These are phyloP conservation scores for Xylariaceae sp. DNA, from an alignment of 2,329 filamentous ascomycete species.

Conservation along the genomic window DNA sequence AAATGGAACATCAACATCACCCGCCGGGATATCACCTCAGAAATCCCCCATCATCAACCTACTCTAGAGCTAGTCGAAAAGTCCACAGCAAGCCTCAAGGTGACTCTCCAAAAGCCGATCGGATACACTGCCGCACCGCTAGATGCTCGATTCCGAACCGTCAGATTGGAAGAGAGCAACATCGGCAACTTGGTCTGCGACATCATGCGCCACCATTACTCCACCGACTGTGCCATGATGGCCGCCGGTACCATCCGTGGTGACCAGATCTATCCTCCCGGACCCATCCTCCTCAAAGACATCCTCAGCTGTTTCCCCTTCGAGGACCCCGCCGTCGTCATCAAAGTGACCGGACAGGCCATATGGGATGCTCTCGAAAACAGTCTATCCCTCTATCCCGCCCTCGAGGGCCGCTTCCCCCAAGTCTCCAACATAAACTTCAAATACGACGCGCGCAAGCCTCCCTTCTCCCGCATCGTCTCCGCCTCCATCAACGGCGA, in stretches of 20 bases:
- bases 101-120: conserved; percentile 74
- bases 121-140: conserved; percentile 78
- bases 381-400: conserved; percentile 71
- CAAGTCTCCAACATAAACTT: conserved; percentile 82
- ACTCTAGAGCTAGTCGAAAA: conserved; percentile 59
- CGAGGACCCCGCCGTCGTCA: conserved; percentile 79
- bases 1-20: conserved; percentile 76
- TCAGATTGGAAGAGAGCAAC: conserved; percentile 72
- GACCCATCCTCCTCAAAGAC: conserved; percentile 70
- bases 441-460: conserved; percentile 59
- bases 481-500: conserved; percentile 55
- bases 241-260: conserved; percentile 80
- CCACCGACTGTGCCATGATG: conserved; percentile 77
- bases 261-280: conserved; percentile 82
- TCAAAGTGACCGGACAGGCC: conserved; percentile 64
- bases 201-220: conserved; percentile 79
- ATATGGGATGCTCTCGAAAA: conserved; percentile 81
- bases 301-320: conserved; percentile 90
- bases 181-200: conserved; percentile 89
- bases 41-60: conserved; percentile 57
- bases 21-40: conserved; percentile 65
- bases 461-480: conserved; percentile 57
- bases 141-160: conserved; percentile 80
- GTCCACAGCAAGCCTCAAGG: conserved; percentile 66
- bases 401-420: conserved; percentile 76